phyloP scores from a whole-genome alignment of 352 stramenopile species.

The Pythium scleroteichum region DNA sequence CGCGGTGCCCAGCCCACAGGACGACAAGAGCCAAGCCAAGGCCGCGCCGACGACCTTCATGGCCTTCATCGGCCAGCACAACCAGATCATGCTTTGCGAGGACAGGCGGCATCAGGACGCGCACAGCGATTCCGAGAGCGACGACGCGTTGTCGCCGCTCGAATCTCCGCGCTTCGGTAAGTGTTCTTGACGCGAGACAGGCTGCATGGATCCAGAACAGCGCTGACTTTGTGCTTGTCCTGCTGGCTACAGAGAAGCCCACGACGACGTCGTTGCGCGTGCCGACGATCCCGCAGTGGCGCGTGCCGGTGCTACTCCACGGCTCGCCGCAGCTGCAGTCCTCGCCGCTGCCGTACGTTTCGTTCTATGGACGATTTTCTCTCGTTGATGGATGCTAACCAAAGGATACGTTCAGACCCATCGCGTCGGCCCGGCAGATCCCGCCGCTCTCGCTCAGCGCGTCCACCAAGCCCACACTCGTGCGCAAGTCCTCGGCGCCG shows the following conservation, averaged over 20 bases:
- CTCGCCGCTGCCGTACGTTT: slow-evolving; percentile 18
- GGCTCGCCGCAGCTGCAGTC: slow-evolving; percentile 1
- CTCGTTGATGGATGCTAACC: not conserved
- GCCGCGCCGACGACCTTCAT: slow-evolving; percentile 7
- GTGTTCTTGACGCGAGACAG: not conserved
- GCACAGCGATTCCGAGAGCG: not conserved
- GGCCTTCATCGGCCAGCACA: slow-evolving; percentile 3
- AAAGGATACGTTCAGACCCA: slow-evolving; percentile 3
- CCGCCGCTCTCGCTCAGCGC: slow-evolving; percentile 8
- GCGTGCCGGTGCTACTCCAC: not conserved
- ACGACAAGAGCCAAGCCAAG: slow-evolving; percentile 6
- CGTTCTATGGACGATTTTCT: not conserved
- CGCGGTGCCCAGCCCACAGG: not conserved
- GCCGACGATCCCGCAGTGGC: slow-evolving; percentile 13
- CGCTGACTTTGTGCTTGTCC: too few relatives aligned
- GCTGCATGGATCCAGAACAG: not conserved
- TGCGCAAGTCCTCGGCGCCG: slow-evolving; percentile 38
- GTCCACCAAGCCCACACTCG: slow-evolving; percentile 41
- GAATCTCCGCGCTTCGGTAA: slow-evolving; percentile 8
- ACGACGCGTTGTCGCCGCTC: slow-evolving; percentile 13
- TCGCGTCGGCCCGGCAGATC: not conserved
- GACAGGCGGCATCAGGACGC: too few relatives aligned
- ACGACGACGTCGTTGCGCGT: slow-evolving; percentile 4
- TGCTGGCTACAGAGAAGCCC: not conserved
- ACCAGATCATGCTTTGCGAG: too few relatives aligned